Base-by-base conservation (phyloP, 352 stramenopile species). In the Phytophthora pseudosyringae region DNA sequence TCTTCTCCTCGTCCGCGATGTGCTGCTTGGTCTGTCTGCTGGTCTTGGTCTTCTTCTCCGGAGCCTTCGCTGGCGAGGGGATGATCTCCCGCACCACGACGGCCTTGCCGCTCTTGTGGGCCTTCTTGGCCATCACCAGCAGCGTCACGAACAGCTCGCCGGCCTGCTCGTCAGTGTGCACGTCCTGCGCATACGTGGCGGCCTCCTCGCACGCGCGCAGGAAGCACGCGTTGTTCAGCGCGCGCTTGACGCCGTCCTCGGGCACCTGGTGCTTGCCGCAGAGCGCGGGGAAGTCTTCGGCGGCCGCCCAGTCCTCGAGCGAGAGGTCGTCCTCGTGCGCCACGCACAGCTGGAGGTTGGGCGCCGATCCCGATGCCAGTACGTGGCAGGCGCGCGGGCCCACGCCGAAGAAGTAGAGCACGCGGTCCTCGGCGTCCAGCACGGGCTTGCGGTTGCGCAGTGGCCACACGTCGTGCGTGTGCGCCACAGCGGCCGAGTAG, bases 401-500 rank as follows among this genome's bases (percentile, higher is more conserved):
- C 21, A 94, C 77, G 41, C 88, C 88, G 45, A 95, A 90, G 73
- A 93, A 94, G 64, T 86, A 87, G 39, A 95, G 53, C n/a, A 95
- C 60, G 60, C 76, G 75, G 61, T 95, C 85, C 50, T 93, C 88
- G 3, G 25, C 35, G 51, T 89, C 77, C n/a, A 90, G 67, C 59
- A 62, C 72, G 4, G 82, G 82, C 45, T 90, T 90, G 36, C n/a
- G 31, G 10, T 44, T 47, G 18, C 77, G 71, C 26, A 93, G 51
- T 4, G 55, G 35, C 41, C 46, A 69, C 40, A 83, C 38, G 32
- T 94, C 86, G 64, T 88, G 83, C 18, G 67, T 61, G 53, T 90
- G 73, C 31, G 35, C 16, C 12, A 69, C 57, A 11, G 78, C 80
- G n/a, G 55, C 59, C n/a, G 71, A 76, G 67, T 89, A 94, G 41